phyloP scores from a whole-genome alignment of 1,284 basidiomycete species.

The Leccinum insolens region DNA sequence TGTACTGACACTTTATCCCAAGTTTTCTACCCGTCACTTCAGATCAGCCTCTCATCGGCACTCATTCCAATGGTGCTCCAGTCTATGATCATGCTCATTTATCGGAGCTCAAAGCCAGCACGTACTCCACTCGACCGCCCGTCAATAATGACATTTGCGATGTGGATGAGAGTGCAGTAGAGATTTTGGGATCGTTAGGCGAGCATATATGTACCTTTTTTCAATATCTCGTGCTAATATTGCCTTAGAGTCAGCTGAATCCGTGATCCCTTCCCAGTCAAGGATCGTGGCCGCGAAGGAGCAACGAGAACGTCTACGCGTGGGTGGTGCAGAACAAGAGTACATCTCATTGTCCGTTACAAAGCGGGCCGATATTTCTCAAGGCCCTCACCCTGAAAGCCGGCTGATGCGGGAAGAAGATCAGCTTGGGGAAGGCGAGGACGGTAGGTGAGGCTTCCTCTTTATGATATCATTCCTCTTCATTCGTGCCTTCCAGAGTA shows the following conservation, averaged over 20 bases:
- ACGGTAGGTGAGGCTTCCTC: conserved; percentile 60
- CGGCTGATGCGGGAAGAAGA: conserved; percentile 90
- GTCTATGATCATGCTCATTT: conserved; percentile 81
- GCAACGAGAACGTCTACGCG: conserved; percentile 67
- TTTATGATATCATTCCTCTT: conserved; percentile 13
- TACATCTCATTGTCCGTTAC: conserved; percentile 83
- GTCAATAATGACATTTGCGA: conserved; percentile 45
- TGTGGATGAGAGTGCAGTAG: conserved; percentile 43
- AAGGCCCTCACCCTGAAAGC: conserved; percentile 89
- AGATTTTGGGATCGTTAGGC: conserved; percentile 43
- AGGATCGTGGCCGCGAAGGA: conserved; percentile 81
- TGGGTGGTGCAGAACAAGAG: conserved; percentile 60
- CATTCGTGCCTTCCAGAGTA: conserved; percentile 55
- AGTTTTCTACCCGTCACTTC: conserved; percentile 43
- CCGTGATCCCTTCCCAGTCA: conserved; percentile 74
- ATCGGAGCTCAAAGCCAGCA: conserved; percentile 82
- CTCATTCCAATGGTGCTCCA: conserved; percentile 48
- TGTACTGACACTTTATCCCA: conserved; percentile 13
- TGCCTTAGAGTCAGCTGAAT: conserved; percentile 33
- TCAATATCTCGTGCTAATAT: conserved; percentile 5
- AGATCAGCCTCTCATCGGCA: conserved; percentile 56
- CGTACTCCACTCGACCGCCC: conserved; percentile 60
- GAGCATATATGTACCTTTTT: conserved; percentile 14
- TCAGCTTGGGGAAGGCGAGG: conserved; percentile 90
- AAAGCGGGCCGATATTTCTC: conserved; percentile 50